phyloP scores from a whole-genome alignment of 192 early-diverging fungal genomes.

The Coemansia umbellata region DNA sequence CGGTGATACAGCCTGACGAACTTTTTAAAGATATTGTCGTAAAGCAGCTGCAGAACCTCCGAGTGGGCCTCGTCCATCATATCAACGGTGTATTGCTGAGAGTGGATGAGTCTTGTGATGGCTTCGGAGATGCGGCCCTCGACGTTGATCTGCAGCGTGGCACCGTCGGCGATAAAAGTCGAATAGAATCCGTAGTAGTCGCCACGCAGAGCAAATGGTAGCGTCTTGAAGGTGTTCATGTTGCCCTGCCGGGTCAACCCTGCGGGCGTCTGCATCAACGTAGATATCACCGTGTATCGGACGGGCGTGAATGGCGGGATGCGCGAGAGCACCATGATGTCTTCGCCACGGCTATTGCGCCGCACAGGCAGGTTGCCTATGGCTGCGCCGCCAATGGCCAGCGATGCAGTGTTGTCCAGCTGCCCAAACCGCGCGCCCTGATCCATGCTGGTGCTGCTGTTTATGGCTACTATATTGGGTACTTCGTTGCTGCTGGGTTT shows the following conservation, averaged over 20 bases:
- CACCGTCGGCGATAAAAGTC: slow-evolving; percentile 50
- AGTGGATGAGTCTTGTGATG: slow-evolving; percentile 46
- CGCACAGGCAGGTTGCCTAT: slow-evolving; percentile 47
- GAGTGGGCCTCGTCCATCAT: slow-evolving; percentile 55
- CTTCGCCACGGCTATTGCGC: slow-evolving; percentile 49
- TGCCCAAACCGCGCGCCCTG: background rate
- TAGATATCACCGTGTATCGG: slow-evolving; percentile 39
- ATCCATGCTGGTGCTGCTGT: background rate
- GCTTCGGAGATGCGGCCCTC: slow-evolving; percentile 43
- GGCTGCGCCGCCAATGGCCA: slow-evolving; percentile 39
- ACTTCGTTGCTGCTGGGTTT: slow-evolving; percentile 4
- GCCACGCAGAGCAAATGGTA: slow-evolving; percentile 50
- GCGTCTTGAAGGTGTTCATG: slow-evolving; percentile 44
- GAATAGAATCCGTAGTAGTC: slow-evolving; percentile 54
- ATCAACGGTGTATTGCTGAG: slow-evolving; percentile 51
- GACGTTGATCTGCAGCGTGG: slow-evolving; percentile 50
- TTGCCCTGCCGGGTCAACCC: slow-evolving; percentile 42
- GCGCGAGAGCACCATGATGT: slow-evolving; percentile 47
- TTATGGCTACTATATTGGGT: background rate
- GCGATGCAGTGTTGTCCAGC: slow-evolving; percentile 28
- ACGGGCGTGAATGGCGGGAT: slow-evolving; percentile 52
- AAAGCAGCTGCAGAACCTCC: slow-evolving; percentile 54
- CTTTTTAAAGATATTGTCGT: slow-evolving; percentile 55
- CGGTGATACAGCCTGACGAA: slow-evolving; percentile 52
- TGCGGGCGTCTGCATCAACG: slow-evolving; percentile 47